Evolutionary conservation across 257 asterid species (phyloP).

Genomic region (Forsythia viridissima): DNA sequence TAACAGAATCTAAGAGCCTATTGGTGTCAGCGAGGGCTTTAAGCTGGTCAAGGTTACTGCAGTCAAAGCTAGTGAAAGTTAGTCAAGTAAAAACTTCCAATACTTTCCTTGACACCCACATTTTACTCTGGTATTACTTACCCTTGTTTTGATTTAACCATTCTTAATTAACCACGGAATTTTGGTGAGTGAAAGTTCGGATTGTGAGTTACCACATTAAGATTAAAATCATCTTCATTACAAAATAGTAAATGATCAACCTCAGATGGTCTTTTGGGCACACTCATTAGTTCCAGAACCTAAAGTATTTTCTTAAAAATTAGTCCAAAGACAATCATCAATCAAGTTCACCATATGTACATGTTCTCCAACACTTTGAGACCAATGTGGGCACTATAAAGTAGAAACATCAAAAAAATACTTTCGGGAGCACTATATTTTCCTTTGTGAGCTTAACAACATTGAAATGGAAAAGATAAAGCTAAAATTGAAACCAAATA

Average conservation of each 20-base stretch:
- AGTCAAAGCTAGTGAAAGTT: not conserved
- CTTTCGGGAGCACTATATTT: not conserved
- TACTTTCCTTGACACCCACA: not conserved
- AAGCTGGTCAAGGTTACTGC: not conserved
- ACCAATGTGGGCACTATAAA: not conserved
- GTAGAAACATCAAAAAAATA: not conserved
- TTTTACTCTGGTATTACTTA: not conserved
- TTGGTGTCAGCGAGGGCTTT: not conserved
- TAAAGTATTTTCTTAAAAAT: not conserved
- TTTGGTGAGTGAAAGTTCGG: not conserved
- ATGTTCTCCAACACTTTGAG: slow-evolving; percentile 4
- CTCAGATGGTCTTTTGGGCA: not conserved
- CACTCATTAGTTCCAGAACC: not conserved
- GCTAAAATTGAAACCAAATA: not conserved
- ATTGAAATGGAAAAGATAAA: not conserved
- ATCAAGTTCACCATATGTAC: not conserved
- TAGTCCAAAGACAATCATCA: too few relatives aligned
- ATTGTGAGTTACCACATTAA: not conserved
- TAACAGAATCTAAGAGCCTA: not conserved
- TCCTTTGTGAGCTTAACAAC: not conserved
- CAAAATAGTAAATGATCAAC: too few relatives aligned
- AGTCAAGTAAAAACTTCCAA: too few relatives aligned
- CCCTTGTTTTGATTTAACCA: not conserved
- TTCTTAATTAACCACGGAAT: not conserved
- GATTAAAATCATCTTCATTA: too few relatives aligned